A percentile compares a stretch with the other conserved stretches of the same genome.
Conservation (phyloP, 2,329 filamentous ascomycete genomes). For the Cordyceps cicadae region DNA sequence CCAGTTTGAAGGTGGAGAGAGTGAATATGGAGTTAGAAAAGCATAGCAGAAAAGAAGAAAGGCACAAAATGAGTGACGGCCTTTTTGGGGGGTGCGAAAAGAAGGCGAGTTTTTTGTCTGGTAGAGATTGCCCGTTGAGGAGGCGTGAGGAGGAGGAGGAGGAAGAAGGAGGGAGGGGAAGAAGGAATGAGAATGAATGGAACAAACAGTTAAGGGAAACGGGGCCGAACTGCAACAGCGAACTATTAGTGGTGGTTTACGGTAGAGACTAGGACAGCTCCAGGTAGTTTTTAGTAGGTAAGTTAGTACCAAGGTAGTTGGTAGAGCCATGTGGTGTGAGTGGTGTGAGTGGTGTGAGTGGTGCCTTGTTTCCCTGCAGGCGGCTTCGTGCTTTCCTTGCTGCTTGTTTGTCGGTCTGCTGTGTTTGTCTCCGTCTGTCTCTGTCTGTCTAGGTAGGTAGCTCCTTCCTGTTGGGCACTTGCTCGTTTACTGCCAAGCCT, state of each 20-base stretch:
- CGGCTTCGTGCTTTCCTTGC: not conserved
- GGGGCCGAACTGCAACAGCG: too few relatives aligned
- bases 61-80: conserved; percentile 9
- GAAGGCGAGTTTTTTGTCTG: not conserved
- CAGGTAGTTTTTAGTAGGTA: too few relatives aligned
- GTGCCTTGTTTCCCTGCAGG: not conserved
- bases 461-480: not conserved
- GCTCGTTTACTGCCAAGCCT: not conserved
- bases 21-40: conserved; percentile 12
- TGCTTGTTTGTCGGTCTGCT: not conserved
- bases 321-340: conserved; percentile 1
- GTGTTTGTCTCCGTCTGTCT: too few relatives aligned
- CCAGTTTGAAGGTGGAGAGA: conserved; percentile 6
- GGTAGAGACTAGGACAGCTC: too few relatives aligned
- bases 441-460: too few relatives aligned
- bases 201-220: not conserved
- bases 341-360: conserved; percentile 4
- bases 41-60: conserved; percentile 16
- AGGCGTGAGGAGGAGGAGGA: conserved; percentile 7
- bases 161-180: not conserved
- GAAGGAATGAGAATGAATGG: not conserved
- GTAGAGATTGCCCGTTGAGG: conserved; percentile 12
- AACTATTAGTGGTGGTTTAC: too few relatives aligned
- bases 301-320: too few relatives aligned
- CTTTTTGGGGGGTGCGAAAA: not conserved